These are phyloP conservation scores for Uronychia setigera DNA, from an alignment of 73 alveolate species.

Conservation along the genomic window DNA sequence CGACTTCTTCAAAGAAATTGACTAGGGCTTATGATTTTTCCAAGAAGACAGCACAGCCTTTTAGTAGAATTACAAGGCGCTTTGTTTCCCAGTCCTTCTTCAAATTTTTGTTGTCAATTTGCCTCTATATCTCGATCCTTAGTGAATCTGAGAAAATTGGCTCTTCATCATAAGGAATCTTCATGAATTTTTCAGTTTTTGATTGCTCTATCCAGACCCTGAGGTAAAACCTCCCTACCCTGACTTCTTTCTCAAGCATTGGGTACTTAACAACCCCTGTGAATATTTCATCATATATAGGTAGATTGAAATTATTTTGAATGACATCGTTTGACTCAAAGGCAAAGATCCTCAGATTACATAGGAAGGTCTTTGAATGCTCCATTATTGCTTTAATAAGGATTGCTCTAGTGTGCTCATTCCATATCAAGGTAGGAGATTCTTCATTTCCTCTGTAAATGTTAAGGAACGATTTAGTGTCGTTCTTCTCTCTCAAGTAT, in stretches of 20 bases:
- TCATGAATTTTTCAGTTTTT: slow-evolving; percentile 15
- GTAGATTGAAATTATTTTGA: slow-evolving; percentile 15
- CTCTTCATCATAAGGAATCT: slow-evolving; percentile 48
- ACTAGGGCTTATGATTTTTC: not conserved
- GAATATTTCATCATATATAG: slow-evolving; percentile 24
- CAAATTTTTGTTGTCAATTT: not conserved
- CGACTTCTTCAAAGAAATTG: not conserved
- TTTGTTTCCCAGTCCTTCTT: not conserved
- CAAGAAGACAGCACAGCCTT: not conserved
- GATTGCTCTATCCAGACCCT: slow-evolving; percentile 58
- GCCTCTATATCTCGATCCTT: not conserved
- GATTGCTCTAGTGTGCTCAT: slow-evolving; percentile 16
- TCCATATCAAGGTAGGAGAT: slow-evolving; percentile 50
- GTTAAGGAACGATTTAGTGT: slow-evolving; percentile 32
- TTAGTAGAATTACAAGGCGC: not conserved
- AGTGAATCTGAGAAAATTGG: not conserved
- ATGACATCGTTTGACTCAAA: not conserved
- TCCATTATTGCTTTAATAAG: slow-evolving; percentile 13
- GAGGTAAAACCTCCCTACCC: slow-evolving; percentile 48
- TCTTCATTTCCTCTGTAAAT: slow-evolving; percentile 35
- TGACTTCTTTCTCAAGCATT: slow-evolving; percentile 49
- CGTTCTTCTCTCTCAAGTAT: slow-evolving; percentile 16
- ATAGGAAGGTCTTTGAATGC: slow-evolving; percentile 10
- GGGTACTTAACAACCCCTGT: slow-evolving; percentile 22
- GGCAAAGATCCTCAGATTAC: slow-evolving; percentile 15